These are phyloP conservation scores for Crithidia acanthocephali DNA, from an alignment of 208 protist genomes.

Conservation along the genomic window DNA sequence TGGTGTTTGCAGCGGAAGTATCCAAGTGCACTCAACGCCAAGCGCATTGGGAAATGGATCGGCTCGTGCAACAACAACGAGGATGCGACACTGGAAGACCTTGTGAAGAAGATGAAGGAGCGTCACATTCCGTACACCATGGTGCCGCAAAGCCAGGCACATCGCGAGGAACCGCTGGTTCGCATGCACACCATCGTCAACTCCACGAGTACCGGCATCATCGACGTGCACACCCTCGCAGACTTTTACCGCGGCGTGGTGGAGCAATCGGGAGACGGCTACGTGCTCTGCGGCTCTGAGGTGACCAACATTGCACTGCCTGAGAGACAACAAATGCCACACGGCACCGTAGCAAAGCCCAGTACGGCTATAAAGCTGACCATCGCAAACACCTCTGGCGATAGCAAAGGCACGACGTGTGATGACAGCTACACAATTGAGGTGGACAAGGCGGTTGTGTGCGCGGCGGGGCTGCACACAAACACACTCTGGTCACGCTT, in stretches of 20 bases:
- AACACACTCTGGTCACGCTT: slow-evolving; percentile 36
- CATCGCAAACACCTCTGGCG: slow-evolving; percentile 5
- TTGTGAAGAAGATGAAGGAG: slow-evolving; percentile 39
- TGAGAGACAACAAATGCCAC: background rate
- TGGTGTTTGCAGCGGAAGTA: slow-evolving; percentile 40
- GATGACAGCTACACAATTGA: slow-evolving; percentile 20
- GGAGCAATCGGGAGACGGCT: slow-evolving; percentile 21
- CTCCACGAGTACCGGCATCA: slow-evolving; percentile 49
- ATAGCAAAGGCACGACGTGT: background rate
- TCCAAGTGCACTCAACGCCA: slow-evolving; percentile 24
- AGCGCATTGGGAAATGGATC: slow-evolving; percentile 57
- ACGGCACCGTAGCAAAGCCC: background rate
- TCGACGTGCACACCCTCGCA: slow-evolving; percentile 40
- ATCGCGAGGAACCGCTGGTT: slow-evolving; percentile 42
- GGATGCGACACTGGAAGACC: slow-evolving; percentile 18
- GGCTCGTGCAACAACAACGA: slow-evolving; percentile 33
- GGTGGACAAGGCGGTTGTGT: slow-evolving; percentile 33
- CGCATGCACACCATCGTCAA: slow-evolving; percentile 40
- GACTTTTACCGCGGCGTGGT: slow-evolving; percentile 29
- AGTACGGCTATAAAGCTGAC: background rate
- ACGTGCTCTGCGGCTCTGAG: slow-evolving; percentile 28
- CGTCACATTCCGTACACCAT: slow-evolving; percentile 33
- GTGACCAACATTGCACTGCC: slow-evolving; percentile 18
- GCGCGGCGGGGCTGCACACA: slow-evolving; percentile 32
- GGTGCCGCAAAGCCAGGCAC: slow-evolving; percentile 20